These are phyloP conservation scores for Fremontodendron californicum DNA, from an alignment of 345 rosid genomes.

Conservation along the genomic window DNA sequence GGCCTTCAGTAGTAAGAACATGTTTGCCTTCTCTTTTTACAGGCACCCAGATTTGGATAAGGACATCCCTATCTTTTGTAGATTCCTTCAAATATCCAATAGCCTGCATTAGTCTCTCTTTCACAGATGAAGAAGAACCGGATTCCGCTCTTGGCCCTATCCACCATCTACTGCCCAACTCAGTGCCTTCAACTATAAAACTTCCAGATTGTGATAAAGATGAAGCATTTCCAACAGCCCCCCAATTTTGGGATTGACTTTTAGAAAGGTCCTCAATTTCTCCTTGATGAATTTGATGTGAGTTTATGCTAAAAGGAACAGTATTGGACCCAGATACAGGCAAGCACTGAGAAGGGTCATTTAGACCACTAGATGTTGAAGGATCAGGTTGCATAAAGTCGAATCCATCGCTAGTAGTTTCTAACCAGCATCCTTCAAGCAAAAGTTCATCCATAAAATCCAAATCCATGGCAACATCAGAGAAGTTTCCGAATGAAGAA, in stretches of 20 bases:
- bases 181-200: conserved; percentile 39
- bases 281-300: conserved; percentile 27
- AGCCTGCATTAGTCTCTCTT: conserved; percentile 53
- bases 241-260: conserved; percentile 23
- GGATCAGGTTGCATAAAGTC: conserved; percentile 34
- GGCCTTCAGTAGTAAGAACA: conserved; percentile 66
- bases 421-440: conserved; percentile 76
- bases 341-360: conserved; percentile 25
- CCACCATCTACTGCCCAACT: conserved; percentile 57
- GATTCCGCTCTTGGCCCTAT: conserved; percentile 43
- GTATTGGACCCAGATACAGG: conserved; percentile 21
- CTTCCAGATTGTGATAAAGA: conserved; percentile 31
- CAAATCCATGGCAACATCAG: conserved; percentile 66
- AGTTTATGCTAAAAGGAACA: conserved; percentile 23
- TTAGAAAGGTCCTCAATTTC: conserved; percentile 29
- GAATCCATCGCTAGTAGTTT: conserved; percentile 50
- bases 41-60: conserved; percentile 89
- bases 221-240: conserved; percentile 15
- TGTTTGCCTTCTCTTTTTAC: conserved; percentile 54
- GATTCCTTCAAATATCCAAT: conserved; percentile 47
- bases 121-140: conserved; percentile 41
- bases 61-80: conserved; percentile 51
- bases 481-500: conserved; percentile 41
- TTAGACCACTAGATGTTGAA: conserved; percentile 26
- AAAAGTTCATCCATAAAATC: conserved; percentile 86